A percentile compares a stretch with the other conserved stretches of the same genome.
Evolutionary conservation across 2,329 filamentous ascomycete species (phyloP).

Genomic region (Geosmithia putterillii): DNA sequence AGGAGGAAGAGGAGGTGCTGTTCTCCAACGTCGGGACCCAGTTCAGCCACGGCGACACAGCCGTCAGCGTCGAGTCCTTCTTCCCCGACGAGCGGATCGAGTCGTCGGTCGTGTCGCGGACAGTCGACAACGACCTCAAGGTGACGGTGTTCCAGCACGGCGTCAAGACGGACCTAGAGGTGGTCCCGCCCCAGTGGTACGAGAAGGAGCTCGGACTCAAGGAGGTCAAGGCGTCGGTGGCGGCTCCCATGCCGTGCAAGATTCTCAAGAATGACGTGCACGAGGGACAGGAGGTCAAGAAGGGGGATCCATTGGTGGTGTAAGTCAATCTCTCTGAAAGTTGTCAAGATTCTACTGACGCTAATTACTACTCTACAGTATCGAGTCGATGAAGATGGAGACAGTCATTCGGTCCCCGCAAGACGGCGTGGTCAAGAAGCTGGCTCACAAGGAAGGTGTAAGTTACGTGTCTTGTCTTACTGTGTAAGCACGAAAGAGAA

Average conservation of each 20-base stretch:
- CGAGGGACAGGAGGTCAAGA: conserved; percentile 71
- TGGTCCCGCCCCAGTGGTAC: conserved; percentile 63
- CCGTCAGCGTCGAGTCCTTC: conserved; percentile 35
- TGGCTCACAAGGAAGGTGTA: conserved; percentile 66
- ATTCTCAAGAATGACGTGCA: conserved; percentile 79
- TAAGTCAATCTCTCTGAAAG: conserved; percentile 24
- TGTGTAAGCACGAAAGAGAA: too few species aligned
- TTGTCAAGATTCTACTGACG: too few species aligned
- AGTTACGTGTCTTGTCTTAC: too few species aligned
- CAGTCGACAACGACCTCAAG: conserved; percentile 39
- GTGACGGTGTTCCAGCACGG: conserved; percentile 69
- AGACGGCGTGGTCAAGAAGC: conserved; percentile 55
- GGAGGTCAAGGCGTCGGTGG: conserved; percentile 68
- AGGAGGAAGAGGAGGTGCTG: conserved; percentile 22
- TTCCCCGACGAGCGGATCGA: conserved; percentile 72
- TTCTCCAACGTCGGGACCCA: conserved; percentile 34
- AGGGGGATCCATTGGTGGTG: conserved; percentile 80
- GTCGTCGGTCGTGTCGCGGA: conserved; percentile 59
- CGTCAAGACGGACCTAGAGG: conserved; percentile 42
- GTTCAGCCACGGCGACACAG: conserved; percentile 12
- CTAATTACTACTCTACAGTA: conserved; percentile 25
- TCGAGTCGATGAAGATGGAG: conserved; percentile 88
- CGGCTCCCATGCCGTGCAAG: conserved; percentile 96
- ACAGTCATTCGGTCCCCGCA: conserved; percentile 71
- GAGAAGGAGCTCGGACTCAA: conserved; percentile 78